Conservation (phyloP, 1,284 basidiomycete genomes). For the Inonotus hispidus region DNA sequence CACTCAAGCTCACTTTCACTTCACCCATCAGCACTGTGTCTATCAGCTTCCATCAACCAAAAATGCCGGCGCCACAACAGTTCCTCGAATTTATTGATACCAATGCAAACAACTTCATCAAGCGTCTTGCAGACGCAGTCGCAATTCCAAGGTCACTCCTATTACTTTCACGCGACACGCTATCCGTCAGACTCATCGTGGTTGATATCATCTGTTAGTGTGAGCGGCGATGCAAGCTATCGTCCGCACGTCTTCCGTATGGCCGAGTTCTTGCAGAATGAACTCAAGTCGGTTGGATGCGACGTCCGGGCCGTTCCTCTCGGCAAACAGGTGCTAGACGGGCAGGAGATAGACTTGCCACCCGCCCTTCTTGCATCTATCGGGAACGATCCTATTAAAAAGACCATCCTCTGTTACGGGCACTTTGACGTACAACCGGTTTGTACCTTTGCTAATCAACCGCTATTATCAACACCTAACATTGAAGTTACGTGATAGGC, state of each 20-base stretch:
- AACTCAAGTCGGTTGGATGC: constrained; percentile 73
- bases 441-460: constrained; percentile 24
- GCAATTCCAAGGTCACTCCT: constrained; percentile 73
- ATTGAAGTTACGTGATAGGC: constrained; percentile 23
- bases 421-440: constrained; percentile 87
- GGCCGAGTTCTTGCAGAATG: constrained; percentile 72
- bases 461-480: neutral
- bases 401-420: constrained; percentile 90
- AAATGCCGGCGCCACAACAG: constrained; percentile 38
- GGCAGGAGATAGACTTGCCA: constrained; percentile 73
- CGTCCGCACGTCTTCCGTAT: constrained; percentile 78
- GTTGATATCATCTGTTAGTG: constrained; percentile 32
- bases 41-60: neutral
- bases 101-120: constrained; percentile 71
- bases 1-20: neutral
- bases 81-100: constrained; percentile 64
- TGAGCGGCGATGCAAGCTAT: constrained; percentile 62
- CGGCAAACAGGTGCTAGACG: constrained; percentile 82
- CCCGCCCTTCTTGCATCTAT: constrained; percentile 85
- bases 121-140: constrained; percentile 78
- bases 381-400: constrained; percentile 82
- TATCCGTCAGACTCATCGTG: constrained; percentile 1
- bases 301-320: constrained; percentile 69
- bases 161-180: neutral
- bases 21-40: neutral